phyloP scores from a whole-genome alignment of 768 basidiomycete species.

The Pisolithus orientalis region DNA sequence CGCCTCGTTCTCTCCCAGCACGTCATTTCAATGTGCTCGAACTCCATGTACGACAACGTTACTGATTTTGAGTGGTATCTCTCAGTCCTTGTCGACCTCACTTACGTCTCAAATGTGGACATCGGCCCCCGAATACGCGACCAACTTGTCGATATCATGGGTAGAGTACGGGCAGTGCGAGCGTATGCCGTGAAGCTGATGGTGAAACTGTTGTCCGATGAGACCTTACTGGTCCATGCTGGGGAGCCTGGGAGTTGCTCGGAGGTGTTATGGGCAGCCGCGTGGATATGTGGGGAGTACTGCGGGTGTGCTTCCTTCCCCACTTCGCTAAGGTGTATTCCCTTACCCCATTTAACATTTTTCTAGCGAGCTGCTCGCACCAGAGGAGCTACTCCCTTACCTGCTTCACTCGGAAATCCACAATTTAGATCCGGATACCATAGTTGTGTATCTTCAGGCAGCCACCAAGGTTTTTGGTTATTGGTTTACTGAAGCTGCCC shows the following conservation, averaged over 20 bases:
- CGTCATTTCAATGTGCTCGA: constrained; percentile 82
- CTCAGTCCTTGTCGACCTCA: constrained; percentile 87
- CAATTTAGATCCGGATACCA: constrained; percentile 54
- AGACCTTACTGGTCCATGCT: constrained; percentile 61
- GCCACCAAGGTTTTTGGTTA: constrained; percentile 81
- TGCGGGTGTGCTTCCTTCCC: constrained; percentile 54
- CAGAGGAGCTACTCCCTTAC: constrained; percentile 65
- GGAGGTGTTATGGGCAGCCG: constrained; percentile 88
- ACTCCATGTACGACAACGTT: constrained; percentile 79
- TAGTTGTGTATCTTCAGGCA: constrained; percentile 78
- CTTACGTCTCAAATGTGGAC: constrained; percentile 78
- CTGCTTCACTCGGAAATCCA: constrained; percentile 57
- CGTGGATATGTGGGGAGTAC: constrained; percentile 96
- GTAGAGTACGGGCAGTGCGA: constrained; percentile 70
- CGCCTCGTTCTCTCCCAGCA: constrained; percentile 75
- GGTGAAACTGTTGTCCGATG: constrained; percentile 76
- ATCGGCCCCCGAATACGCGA: constrained; percentile 75
- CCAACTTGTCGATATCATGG: constrained; percentile 81
- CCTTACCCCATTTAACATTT: constrained; percentile 1
- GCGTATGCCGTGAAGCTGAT: constrained; percentile 80
- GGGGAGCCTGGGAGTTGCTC: constrained; percentile 68
- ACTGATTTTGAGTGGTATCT: constrained; percentile 97
- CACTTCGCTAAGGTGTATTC: background rate
- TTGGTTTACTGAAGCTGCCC: constrained; percentile 74
- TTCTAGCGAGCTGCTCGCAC: constrained; percentile 68